Evolutionary conservation across 164 flowering plant species (phyloP).

Genomic region (Chloranthus sessilifolius): DNA sequence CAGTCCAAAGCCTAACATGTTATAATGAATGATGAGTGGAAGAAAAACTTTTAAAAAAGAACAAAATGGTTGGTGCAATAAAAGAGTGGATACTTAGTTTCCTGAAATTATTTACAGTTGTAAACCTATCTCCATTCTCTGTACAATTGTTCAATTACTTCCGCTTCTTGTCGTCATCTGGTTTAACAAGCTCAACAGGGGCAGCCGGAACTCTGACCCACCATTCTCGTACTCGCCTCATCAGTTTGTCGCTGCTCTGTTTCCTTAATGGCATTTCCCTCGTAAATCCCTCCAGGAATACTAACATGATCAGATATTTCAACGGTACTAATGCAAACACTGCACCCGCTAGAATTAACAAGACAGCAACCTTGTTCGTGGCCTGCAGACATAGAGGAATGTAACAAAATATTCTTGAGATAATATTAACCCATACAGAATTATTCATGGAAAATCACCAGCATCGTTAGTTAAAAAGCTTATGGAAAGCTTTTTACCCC

Average conservation of each 20-base stretch:
- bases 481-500: no score
- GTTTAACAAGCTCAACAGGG: conserved; percentile 62
- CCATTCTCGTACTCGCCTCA: conserved; percentile 76
- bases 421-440: no score
- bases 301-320: conserved; percentile 29
- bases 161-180: conserved; percentile 22
- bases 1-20: no score
- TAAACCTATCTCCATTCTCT: no score
- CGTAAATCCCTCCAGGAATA: conserved; percentile 55
- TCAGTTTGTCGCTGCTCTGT: conserved; percentile 43
- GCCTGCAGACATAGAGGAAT: conserved; percentile 38
- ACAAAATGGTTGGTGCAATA: no score
- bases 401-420: not conserved
- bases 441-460: no score
- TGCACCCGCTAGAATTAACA: conserved; percentile 37
- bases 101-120: no score
- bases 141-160: not conserved
- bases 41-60: no score
- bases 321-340: conserved; percentile 48
- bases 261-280: conserved; percentile 70
- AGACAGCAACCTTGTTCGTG: conserved; percentile 46
- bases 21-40: no score
- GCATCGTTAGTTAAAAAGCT: no score
- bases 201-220: conserved; percentile 88
- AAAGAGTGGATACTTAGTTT: no score